Percentiles rank a stretch among this genome's conserved stretches.
Evolutionary conservation across 2,329 filamentous ascomycete genomes (phyloP).

Genomic region (Lachnellula cervina): DNA sequence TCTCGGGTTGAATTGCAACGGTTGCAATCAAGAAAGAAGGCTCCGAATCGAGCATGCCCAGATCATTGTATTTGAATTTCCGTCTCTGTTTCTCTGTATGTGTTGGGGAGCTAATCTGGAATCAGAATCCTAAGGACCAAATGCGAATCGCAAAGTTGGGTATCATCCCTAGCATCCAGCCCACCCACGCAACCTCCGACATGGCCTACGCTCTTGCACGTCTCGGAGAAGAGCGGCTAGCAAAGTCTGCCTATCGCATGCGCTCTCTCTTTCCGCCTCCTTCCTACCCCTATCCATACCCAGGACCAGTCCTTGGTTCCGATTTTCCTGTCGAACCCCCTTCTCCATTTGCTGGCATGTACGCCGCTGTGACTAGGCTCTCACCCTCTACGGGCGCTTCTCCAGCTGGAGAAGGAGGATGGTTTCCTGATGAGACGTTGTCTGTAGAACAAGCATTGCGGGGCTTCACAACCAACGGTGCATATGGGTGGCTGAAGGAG

Average conservation of each 20-base stretch:
- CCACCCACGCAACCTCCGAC: conserved; percentile 67
- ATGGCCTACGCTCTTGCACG: conserved; percentile 61
- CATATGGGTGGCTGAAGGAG: conserved; percentile 55
- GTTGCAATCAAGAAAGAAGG: conserved; percentile 50
- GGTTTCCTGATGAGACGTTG: conserved; percentile 56
- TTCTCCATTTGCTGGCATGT: conserved; percentile 63
- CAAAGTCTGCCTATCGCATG: conserved; percentile 61
- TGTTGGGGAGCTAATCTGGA: background rate
- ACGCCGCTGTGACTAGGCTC: conserved; percentile 59
- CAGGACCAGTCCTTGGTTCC: conserved; percentile 54
- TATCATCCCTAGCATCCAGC: conserved; percentile 65
- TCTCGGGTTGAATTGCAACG: conserved; percentile 48
- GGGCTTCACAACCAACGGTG: conserved; percentile 58
- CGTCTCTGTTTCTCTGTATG: background rate
- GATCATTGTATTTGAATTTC: conserved; percentile 45
- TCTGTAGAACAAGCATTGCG: conserved; percentile 53
- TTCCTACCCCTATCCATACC: conserved; percentile 7
- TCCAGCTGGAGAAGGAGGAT: conserved; percentile 45
- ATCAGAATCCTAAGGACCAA: conserved; percentile 55
- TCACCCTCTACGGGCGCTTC: conserved; percentile 53
- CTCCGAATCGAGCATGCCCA: conserved; percentile 69
- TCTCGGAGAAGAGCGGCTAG: conserved; percentile 52
- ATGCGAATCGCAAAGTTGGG: conserved; percentile 51
- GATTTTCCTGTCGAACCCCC: conserved; percentile 70
- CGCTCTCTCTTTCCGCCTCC: conserved; percentile 48